Evolutionary conservation across 2,329 filamentous ascomycete species (phyloP).

Genomic region (Cryphonectria naterciae): DNA sequence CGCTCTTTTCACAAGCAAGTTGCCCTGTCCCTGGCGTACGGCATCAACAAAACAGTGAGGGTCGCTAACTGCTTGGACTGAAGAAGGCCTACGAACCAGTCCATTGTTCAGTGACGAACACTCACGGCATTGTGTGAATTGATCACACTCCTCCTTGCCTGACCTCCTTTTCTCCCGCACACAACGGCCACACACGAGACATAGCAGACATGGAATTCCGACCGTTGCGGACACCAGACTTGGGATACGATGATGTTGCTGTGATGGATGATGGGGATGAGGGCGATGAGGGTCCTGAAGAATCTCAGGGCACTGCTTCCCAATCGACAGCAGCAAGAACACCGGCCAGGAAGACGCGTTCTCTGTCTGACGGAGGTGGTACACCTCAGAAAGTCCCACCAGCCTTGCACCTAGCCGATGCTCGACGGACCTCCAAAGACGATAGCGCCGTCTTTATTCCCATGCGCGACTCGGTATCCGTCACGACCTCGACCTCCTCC

Average conservation of each 20-base stretch:
- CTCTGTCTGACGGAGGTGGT: constrained; percentile 65
- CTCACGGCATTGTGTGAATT: not conserved
- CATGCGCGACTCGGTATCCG: constrained; percentile 38
- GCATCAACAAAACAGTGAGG: not conserved
- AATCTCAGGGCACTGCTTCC: not conserved
- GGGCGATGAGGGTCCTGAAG: constrained; percentile 14
- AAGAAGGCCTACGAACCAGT: not conserved
- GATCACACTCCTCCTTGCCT: not conserved
- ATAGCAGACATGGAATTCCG: constrained; percentile 18
- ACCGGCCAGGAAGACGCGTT: constrained; percentile 59
- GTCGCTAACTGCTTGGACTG: not conserved
- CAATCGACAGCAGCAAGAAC: constrained; percentile 36
- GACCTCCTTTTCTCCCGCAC: not conserved
- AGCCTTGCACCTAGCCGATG: constrained; percentile 59
- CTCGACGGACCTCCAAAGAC: constrained; percentile 65
- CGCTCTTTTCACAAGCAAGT: not conserved
- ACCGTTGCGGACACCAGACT: constrained; percentile 22
- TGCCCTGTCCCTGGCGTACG: not conserved
- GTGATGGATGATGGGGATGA: constrained; percentile 30
- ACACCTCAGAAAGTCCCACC: constrained; percentile 61
- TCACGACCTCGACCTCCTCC: constrained; percentile 36
- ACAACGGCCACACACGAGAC: not conserved
- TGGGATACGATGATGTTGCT: constrained; percentile 34
- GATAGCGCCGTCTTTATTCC: constrained; percentile 57
- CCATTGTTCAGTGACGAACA: not conserved